Evolutionary conservation across 2,329 filamentous ascomycete genomes (phyloP), one percentile per base, ranked within the genome.

Genomic region (Xylaria sp.): DNA sequence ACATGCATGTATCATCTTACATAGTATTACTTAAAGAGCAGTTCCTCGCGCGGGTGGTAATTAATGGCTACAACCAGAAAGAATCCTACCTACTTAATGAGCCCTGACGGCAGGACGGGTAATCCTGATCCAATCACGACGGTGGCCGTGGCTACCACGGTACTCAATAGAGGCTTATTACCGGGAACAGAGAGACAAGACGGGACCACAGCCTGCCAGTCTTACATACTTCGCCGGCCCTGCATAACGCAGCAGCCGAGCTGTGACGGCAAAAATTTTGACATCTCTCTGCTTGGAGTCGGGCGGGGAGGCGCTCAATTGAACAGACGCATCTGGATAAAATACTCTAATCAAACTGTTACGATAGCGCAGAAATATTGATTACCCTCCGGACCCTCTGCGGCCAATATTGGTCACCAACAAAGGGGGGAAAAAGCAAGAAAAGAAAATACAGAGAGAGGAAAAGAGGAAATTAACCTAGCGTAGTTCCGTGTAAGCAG

Each of bases 391-490:
- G 54, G 54, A 19, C 22, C 20, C 40, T 57, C 41, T 44, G 41
- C 54, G 57, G 57, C 34, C 57, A 60, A 57, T 60, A 57, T 57
- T 55, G 40, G 39, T 20, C 21, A 22, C 7, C 29, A 49, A 21
- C 11, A 42, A 21, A 19, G 24, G 24, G 11, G 39, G 9, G 9
- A 9, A 26, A 54, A 57, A 52, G 54, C 41, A 54, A 54, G 46
- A 34, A 52, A 40, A 19, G n/a, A n/a, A n/a, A n/a, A n/a, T n/a
- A n/a, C n/a, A n/a, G n/a, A n/a, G n/a, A n/a, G n/a, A n/a, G n/a
- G n/a, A n/a, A n/a, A n/a, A n/a, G n/a, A n/a, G n/a, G n/a, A n/a
- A 24, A 18, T 29, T 8, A 29, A 34, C 29, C 24, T 37, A 26
- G 21, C 2, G 19, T 29, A 26, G 29, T 13, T 13, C 29, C 29